phyloP scores from a whole-genome alignment of 2,329 filamentous ascomycete genomes.

The Colletotrichum godetiae region DNA sequence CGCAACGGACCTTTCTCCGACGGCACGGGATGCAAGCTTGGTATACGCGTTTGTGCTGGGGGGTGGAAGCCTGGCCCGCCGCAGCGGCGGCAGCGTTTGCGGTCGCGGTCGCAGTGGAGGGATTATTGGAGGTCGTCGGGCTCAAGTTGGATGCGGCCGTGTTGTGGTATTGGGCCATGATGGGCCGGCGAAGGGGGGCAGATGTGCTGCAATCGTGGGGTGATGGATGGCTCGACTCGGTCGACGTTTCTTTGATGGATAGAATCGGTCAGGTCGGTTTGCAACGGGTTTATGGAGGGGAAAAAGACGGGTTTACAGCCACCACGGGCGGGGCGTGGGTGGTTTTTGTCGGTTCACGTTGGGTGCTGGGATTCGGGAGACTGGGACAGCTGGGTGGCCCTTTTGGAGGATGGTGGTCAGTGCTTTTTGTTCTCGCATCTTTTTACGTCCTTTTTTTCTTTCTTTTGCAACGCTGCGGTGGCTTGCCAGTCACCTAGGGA shows the following conservation, averaged over 20 bases:
- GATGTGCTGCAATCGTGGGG: conserved; percentile 31
- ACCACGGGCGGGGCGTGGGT: conserved; percentile 32
- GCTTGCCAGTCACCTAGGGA: background rate
- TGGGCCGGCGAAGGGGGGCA: conserved; percentile 26
- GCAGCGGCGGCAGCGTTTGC: conserved; percentile 17
- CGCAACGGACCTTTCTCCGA: conserved; percentile 71
- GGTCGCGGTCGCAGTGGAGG: conserved; percentile 34
- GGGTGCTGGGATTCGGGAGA: background rate
- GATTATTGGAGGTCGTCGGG: conserved; percentile 34
- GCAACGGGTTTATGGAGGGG: conserved; percentile 43
- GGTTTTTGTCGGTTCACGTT: conserved; percentile 24
- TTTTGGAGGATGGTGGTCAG: conserved; percentile 1
- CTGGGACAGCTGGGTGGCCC: background rate
- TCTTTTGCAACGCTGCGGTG: background rate
- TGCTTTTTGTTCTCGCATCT: background rate
- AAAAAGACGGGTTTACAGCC: conserved; percentile 32
- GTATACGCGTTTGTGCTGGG: conserved; percentile 71
- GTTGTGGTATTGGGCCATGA: conserved; percentile 42
- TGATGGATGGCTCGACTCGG: conserved; percentile 30
- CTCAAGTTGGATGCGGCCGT: conserved; percentile 31
- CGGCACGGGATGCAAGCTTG: conserved; percentile 73
- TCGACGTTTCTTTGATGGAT: conserved; percentile 32
- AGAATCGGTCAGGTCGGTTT: conserved; percentile 42
- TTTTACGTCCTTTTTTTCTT: background rate
- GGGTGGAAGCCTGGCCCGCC: conserved; percentile 11